Evolutionary conservation across 2,329 filamentous ascomycete genomes (phyloP), one percentile per base, ranked within the genome.

Genomic region (Fusarium nelsonii): DNA sequence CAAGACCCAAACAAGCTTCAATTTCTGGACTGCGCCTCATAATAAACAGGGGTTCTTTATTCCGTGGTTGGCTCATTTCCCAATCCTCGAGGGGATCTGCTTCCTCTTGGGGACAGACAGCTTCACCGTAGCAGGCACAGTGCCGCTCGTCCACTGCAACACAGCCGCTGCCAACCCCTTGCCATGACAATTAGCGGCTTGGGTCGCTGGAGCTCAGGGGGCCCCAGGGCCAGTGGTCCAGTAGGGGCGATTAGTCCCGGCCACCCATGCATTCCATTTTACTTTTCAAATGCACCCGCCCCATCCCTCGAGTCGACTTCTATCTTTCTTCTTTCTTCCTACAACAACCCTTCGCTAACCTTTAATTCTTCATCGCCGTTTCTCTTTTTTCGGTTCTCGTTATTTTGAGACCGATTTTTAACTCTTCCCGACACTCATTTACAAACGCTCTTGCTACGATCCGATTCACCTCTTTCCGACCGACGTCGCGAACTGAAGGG

Each of bases 361-460:
- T 69, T 73, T 73, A 73, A 72, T 72, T 63, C 63, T 65, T 63
- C 44, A 61, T 66, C 60, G 41, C 61, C 56, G 63, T 63, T 73
- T 64, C 56, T 69, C 58, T 58, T 65, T 59, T 59, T 48, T 61
- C 63, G 58, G 70, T 70, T 71, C 71, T 74, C 71, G 61, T 63
- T 57, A 63, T 26, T 43, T 64, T 65, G 71, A 73, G 71, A 56
- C 70, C 66, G 64, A 70, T 68, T 48, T 65, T 72, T 62, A 71
- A 63, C 63, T 51, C 52, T 77, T 77, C 74, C 75, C 61, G 75
- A 70, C 75, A 75, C 74, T 77, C 75, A 70, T 76, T 75, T 69
- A 70, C 54, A 48, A 37, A 55, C 56, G 32, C 54, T 69, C 51
- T 66, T 65, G 39, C 37, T 58, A 58, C 51, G 49, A 68, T 60